These are phyloP conservation scores for Pittosporum tobira DNA, from an alignment of 129 eudicot genomes.

Conservation along the genomic window DNA sequence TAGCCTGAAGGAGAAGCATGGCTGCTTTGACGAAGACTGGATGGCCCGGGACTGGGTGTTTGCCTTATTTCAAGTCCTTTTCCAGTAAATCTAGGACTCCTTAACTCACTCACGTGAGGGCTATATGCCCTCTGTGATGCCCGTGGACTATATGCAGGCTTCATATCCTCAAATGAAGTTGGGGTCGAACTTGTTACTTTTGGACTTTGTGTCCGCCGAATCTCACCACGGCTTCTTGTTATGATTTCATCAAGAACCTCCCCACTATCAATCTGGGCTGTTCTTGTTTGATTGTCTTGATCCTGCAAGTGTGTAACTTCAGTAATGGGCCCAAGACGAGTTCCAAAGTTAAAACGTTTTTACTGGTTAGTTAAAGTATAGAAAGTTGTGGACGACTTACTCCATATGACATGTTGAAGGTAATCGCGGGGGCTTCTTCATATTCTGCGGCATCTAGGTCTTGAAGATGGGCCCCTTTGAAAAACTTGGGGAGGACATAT, in stretches of 20 bases:
- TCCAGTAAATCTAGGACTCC: constrained; percentile 37
- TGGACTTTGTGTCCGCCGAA: constrained; percentile 52
- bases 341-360: not conserved
- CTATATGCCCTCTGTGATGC: constrained; percentile 34
- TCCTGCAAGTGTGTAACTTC: constrained; percentile 38
- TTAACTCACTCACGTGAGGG: constrained; percentile 40
- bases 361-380: not conserved
- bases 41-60: constrained; percentile 46
- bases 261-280: constrained; percentile 40
- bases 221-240: constrained; percentile 90
- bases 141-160: constrained; percentile 49
- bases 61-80: constrained; percentile 37
- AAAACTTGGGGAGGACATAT: constrained; percentile 75
- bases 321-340: not conserved
- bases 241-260: constrained; percentile 73
- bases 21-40: constrained; percentile 39
- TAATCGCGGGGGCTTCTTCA: constrained; percentile 72
- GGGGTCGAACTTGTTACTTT: constrained; percentile 55
- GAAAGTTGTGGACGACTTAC: constrained; percentile 36
- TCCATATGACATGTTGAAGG: constrained; percentile 51
- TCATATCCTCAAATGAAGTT: constrained; percentile 38
- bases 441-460: constrained; percentile 96
- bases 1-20: constrained; percentile 44
- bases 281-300: constrained; percentile 31
- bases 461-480: constrained; percentile 92